Evolutionary conservation across 805 yeast genomes (phyloP), one percentile per base, ranked within the genome.

Genomic region (Barnettozyma wickerhamii): DNA sequence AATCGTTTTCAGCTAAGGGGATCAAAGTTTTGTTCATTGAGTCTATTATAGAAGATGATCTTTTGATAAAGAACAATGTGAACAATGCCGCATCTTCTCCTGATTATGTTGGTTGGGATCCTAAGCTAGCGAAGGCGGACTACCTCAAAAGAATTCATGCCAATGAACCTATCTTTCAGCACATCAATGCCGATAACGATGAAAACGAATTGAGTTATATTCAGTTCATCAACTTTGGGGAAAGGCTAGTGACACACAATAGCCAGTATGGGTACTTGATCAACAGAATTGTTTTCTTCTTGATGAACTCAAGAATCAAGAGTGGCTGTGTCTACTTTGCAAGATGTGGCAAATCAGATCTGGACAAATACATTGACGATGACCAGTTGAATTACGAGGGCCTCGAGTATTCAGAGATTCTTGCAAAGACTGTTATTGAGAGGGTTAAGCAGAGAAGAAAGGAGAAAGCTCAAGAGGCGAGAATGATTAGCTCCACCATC

Each of bases 281-380:
- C 45, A 88, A 91, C 59, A 84, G 93, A 56, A 93, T 93, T 37
- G 89, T 93, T 19, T 88, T 87, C 60, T 93, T 87, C 62, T 69
- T 93, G 59, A 86, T 93, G 88, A 93, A 93, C 65, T 74, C 93
- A 10, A 77, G 91, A 50, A 84, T 88, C 55, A 87, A 88, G 59
- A 72, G 78, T 38, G 97, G 98, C 0, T 79, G 90, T 21, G 87
- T 93, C n/a, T 93, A 80, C 61, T 89, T 93, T 66, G 96, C 98
- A 1, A 69, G 95, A 46, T 85, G 93, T 60, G 79, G 83, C 10
- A 66, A 71, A 37, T 63, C 71, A 37, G 62, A 60, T 36, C 51
- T 61, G 19, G 71, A 68, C 38, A 75, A 74, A 48, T 86, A 77
- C 62, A 72, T 83, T 43, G 76, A 78, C 48, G 98, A 93, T 62